Base-by-base conservation (phyloP, 305 asterid genomes). In the Lippia alba region DNA sequence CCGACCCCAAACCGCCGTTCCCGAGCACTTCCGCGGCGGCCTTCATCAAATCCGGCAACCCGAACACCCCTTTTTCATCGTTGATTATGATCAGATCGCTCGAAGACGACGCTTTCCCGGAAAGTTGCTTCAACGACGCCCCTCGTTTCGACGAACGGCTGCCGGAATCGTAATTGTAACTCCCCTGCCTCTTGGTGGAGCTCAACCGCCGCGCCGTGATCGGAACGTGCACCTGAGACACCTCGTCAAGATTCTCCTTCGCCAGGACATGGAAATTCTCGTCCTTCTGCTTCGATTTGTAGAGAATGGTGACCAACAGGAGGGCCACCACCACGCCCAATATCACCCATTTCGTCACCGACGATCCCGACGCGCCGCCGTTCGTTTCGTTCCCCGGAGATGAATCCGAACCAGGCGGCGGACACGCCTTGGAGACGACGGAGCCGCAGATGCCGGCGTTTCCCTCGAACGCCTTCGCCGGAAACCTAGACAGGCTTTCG, bases 11-110 rank as follows among this genome's bases (percentile, higher is more conserved):
- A 5, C 87, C 84, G 2, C 97, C 96, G 59, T 82, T 94, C 3
- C 97, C 99, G 0, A 94, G 95, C 0, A 94, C 95, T 75, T 91
- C 97, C 4, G 99, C 99, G 16, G 97, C 97, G 3, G 97, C 99
- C 85, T 87, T 94, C 99, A 94, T 94, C 86, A 94, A 56, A 76
- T 94, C 99, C 24, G 79, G 83, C 71, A 94, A 53, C 48, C 93
- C 97, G 11, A 91, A 94, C 9, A 64, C n/a, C 5, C 97, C 97
- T 17, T 74, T 90, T 24, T 82, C 92, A 6, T 85, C 89, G 4
- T 90, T 94, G 5, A 94, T 78, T 74, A 94, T 69, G 62, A 89
- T 80, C 0, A 94, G 86, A 20, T 89, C 97, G 0, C 81, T 79
- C 44, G 55, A 24, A 7, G 87, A 46, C 12, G 49, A 44, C 1